A percentile compares a stretch with the other conserved stretches of the same genome.
Conservation (phyloP, 345 rosid genomes). For the Theobroma cacao region DNA sequence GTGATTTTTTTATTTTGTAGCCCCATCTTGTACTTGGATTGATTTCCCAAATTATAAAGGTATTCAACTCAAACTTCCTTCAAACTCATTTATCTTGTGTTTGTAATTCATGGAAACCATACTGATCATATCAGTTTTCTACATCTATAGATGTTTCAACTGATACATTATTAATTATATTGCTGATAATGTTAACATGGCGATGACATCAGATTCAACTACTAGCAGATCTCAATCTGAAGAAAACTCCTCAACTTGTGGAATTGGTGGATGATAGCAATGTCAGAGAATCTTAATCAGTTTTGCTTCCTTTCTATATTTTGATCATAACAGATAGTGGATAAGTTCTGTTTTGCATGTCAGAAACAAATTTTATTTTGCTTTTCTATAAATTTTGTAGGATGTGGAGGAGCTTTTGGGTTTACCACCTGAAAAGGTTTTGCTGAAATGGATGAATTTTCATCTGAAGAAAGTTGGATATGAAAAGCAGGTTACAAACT, state of each 20-base stretch:
- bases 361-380: conserved; percentile 10
- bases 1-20: conserved; percentile 35
- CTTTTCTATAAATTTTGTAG: conserved; percentile 37
- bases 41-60: conserved; percentile 97
- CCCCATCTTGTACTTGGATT: conserved; percentile 95
- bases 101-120: background rate
- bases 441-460: conserved; percentile 97
- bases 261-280: conserved; percentile 80
- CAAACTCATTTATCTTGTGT: background rate
- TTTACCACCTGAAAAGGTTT: conserved; percentile 89
- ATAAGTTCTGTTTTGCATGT: background rate
- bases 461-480: conserved; percentile 96
- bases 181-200: conserved; percentile 11
- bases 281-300: conserved; percentile 35
- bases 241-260: conserved; percentile 94
- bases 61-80: conserved; percentile 27
- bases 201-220: conserved; percentile 66
- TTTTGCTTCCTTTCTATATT: background rate
- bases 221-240: conserved; percentile 84
- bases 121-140: background rate
- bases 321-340: background rate
- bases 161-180: background rate
- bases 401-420: conserved; percentile 95
- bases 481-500: conserved; percentile 82
- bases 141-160: background rate